Conservation (phyloP, 169 alveolate genomes). For the Cyclospora cayetanensis region DNA sequence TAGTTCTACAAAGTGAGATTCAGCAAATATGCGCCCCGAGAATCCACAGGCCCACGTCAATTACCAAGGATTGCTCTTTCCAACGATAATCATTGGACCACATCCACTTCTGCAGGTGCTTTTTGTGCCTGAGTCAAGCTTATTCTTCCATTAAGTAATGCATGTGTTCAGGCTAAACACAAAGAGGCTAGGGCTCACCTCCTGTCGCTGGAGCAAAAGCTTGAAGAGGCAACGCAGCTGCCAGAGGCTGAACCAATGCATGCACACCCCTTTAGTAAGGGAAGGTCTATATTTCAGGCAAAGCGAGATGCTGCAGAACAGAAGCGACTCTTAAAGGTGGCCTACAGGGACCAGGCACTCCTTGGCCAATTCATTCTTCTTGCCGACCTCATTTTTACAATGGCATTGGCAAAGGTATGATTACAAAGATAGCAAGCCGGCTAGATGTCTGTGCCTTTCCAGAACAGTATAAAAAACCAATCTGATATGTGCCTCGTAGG, state of each 20-base stretch:
- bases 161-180: slow-evolving; percentile 31
- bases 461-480: too few relatives aligned
- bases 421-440: not conserved
- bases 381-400: slow-evolving; percentile 61
- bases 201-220: slow-evolving; percentile 15
- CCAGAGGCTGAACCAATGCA: slow-evolving; percentile 67
- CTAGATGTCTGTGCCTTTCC: not conserved
- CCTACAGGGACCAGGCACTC: slow-evolving; percentile 67
- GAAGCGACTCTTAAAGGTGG: slow-evolving; percentile 58
- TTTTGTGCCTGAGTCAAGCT: too few relatives aligned
- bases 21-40: too few relatives aligned
- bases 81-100: not conserved
- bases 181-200: slow-evolving; percentile 12
- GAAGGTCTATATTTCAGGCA: slow-evolving; percentile 61
- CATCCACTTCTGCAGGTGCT: not conserved
- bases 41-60: not conserved
- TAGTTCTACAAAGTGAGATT: not conserved
- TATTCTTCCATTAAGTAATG: too few relatives aligned
- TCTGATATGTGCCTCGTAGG: too few relatives aligned
- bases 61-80: not conserved
- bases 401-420: slow-evolving; percentile 62
- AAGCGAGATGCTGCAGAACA: slow-evolving; percentile 67
- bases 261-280: not conserved
- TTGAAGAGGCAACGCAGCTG: slow-evolving; percentile 63
- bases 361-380: slow-evolving; percentile 62